A percentile compares a stretch with the other conserved stretches of the same genome.
These are phyloP conservation scores for Taxillus chinensis DNA, from an alignment of 164 flowering plant species.

Conservation along the genomic window DNA sequence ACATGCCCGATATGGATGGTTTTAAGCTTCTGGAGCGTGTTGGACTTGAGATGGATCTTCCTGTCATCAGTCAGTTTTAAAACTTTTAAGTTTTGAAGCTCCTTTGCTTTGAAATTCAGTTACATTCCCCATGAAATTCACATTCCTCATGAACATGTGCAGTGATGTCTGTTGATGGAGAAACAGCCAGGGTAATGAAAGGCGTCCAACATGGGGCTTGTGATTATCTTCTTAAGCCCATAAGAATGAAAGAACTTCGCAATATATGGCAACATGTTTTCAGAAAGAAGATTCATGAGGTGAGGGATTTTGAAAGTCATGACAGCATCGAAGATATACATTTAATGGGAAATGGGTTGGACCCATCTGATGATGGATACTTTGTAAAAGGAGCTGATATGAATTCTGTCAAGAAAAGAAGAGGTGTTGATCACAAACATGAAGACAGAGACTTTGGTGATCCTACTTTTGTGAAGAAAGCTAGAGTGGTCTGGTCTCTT, in stretches of 20 bases:
- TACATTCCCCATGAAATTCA: constrained; percentile 3
- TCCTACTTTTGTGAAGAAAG: constrained; percentile 53
- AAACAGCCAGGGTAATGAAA: constrained; percentile 93
- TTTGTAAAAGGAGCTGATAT: constrained; percentile 39
- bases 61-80: constrained; percentile 73
- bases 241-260: constrained; percentile 90
- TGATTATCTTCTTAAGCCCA: constrained; percentile 94
- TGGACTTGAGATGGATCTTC: constrained; percentile 97
- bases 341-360: constrained; percentile 30
- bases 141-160: constrained; percentile 11
- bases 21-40: constrained; percentile 92
- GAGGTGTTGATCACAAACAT: constrained; percentile 46
- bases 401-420: constrained; percentile 48
- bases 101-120: background rate
- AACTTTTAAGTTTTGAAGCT: background rate
- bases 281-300: constrained; percentile 77
- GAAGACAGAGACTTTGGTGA: constrained; percentile 54
- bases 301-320: constrained; percentile 53
- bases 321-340: constrained; percentile 46
- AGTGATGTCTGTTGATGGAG: constrained; percentile 99
- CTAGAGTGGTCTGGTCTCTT: constrained; percentile 88
- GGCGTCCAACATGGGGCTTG: constrained; percentile 99
- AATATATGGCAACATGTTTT: constrained; percentile 98
- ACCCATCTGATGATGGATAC: constrained; percentile 34
- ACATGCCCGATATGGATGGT: constrained; percentile 99